Conservation (phyloP, 768 basidiomycete genomes). For the Chalciporus pseudorubinellus region DNA sequence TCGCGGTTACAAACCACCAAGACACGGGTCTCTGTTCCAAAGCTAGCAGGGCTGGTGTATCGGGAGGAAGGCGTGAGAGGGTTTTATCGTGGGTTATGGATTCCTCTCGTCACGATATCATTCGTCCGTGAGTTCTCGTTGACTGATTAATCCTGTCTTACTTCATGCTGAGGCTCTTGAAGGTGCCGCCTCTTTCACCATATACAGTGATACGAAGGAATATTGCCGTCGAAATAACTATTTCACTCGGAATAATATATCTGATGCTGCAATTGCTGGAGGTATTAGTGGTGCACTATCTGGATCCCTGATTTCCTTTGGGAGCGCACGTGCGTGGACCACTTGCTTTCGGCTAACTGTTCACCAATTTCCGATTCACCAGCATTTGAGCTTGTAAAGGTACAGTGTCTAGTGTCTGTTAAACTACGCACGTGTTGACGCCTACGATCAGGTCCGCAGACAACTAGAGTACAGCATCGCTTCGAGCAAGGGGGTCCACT, state of each 20-base stretch:
- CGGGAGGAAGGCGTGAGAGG: conserved; percentile 84
- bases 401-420: conserved; percentile 29
- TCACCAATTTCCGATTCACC: conserved; percentile 8
- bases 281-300: conserved; percentile 85
- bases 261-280: conserved; percentile 75
- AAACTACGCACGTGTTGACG: conserved; percentile 7
- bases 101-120: conserved; percentile 92
- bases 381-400: conserved; percentile 97
- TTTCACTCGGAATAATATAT: conserved; percentile 54
- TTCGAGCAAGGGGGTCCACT: conserved; percentile 66
- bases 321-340: conserved; percentile 75
- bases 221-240: conserved; percentile 57
- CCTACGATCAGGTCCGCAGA: conserved; percentile 64
- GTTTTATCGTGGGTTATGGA: conserved; percentile 88
- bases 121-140: conserved; percentile 79
- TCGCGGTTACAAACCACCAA: conserved; percentile 87
- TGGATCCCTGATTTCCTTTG: conserved; percentile 85
- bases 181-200: conserved; percentile 91
- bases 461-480: conserved; percentile 93
- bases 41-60: conserved; percentile 69
- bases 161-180: conserved; percentile 6
- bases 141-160: conserved; percentile 5
- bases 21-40: conserved; percentile 68
- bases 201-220: conserved; percentile 84
- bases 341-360: conserved; percentile 13